A percentile compares a stretch with the other conserved stretches of the same genome.
These are phyloP conservation scores for Fusarium succisae DNA, from an alignment of 2,329 filamentous ascomycete genomes.

Conservation along the genomic window DNA sequence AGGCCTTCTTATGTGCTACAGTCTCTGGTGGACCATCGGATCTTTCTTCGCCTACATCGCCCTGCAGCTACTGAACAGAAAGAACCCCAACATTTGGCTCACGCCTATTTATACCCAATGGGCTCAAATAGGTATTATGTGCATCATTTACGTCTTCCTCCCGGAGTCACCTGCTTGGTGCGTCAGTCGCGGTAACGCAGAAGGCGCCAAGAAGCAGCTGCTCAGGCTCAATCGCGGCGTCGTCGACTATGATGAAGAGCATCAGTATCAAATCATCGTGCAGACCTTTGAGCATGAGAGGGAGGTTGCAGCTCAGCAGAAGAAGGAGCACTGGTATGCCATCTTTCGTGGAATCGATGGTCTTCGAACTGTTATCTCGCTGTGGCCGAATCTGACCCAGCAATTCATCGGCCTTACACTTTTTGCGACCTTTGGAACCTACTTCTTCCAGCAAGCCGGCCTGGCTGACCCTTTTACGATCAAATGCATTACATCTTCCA, in stretches of 20 bases:
- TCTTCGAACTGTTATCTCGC: background rate
- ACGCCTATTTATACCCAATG: background rate
- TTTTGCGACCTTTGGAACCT: background rate
- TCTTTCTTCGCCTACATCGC: background rate
- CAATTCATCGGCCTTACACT: background rate
- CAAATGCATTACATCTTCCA: background rate
- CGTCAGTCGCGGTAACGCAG: background rate
- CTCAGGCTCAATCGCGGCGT: background rate
- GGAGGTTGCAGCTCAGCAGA: background rate
- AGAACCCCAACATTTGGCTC: background rate
- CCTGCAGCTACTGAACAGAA: background rate
- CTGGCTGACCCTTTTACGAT: background rate
- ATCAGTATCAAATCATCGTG: background rate
- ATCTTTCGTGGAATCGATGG: background rate
- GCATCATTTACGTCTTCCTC: background rate
- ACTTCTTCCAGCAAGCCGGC: background rate
- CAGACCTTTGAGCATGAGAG: background rate
- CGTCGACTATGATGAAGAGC: background rate
- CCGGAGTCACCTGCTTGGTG: background rate
- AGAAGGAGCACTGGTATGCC: background rate
- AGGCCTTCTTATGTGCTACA: background rate
- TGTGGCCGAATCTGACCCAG: background rate
- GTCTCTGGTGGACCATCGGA: background rate
- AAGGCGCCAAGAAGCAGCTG: background rate
- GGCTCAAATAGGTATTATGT: background rate